phyloP scores from a whole-genome alignment of 2,329 filamentous ascomycete genomes.

The Fusarium annulatum region DNA sequence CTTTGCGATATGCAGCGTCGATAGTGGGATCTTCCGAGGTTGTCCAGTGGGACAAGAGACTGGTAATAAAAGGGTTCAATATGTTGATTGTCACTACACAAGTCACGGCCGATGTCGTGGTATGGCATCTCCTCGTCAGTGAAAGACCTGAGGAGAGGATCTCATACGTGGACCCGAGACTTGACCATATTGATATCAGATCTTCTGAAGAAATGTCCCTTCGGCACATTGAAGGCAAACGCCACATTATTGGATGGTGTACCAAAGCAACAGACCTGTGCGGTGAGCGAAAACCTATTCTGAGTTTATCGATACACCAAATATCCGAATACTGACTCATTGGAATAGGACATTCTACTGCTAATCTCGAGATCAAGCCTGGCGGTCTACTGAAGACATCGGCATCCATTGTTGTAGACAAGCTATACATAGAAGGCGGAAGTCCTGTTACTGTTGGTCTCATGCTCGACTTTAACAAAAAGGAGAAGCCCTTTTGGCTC shows the following conservation, averaged over 20 bases:
- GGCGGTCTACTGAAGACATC: neutral
- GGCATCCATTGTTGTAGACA: neutral
- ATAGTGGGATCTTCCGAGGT: neutral
- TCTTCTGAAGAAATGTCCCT: neutral
- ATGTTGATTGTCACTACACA: slow-evolving; percentile 2
- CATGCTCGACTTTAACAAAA: slow-evolving; percentile 8
- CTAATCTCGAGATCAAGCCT: neutral
- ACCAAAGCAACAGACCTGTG: slow-evolving; percentile 6
- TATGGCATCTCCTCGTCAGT: slow-evolving; percentile 16
- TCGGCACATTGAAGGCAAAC: neutral
- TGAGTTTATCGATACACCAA: accelerated
- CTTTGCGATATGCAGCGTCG: neutral
- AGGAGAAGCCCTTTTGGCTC: slow-evolving; percentile 18
- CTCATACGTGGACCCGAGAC: slow-evolving; percentile 10
- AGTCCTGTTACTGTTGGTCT: slow-evolving; percentile 3
- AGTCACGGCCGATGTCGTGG: neutral
- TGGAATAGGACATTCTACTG: neutral
- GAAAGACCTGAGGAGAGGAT: neutral
- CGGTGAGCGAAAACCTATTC: neutral
- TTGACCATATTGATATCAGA: neutral
- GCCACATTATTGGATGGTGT: slow-evolving; percentile 26
- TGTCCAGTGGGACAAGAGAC: neutral
- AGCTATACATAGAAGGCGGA: slow-evolving; percentile 18
- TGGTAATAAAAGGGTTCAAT: slow-evolving; percentile 23
- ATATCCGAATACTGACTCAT: neutral